Conservation (phyloP, 106 monocot species). For the Iris macrosiphon region DNA sequence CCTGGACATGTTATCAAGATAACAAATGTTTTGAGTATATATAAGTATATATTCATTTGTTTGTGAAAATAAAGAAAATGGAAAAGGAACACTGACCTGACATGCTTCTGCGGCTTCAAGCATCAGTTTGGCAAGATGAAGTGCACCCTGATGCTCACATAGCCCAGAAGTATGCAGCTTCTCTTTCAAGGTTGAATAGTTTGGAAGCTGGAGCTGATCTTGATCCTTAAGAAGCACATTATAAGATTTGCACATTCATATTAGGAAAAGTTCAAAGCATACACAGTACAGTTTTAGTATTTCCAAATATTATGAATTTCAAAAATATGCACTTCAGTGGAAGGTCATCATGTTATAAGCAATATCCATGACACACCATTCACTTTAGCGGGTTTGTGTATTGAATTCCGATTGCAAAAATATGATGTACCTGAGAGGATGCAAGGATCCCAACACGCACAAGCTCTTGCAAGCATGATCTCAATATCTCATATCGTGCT, state of each 20-base stretch:
- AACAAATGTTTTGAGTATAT: not conserved
- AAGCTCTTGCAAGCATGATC: constrained; percentile 88
- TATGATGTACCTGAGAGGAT: constrained; percentile 39
- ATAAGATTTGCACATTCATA: too few species aligned
- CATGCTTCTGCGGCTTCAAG: constrained; percentile 79
- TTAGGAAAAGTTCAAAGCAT: too few species aligned
- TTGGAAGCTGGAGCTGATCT: constrained; percentile 28
- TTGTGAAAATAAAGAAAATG: not conserved
- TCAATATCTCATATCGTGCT: constrained; percentile 88
- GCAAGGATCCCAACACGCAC: constrained; percentile 53
- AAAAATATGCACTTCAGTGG: too few species aligned
- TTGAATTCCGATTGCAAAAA: not conserved
- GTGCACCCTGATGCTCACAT: constrained; percentile 13
- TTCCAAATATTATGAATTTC: too few species aligned
- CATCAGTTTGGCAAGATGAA: constrained; percentile 37
- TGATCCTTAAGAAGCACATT: constrained; percentile 30
- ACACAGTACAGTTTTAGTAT: too few species aligned
- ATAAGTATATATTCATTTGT: not conserved
- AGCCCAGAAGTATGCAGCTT: constrained; percentile 27
- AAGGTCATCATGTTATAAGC: too few species aligned
- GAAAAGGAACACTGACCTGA: constrained; percentile 34
- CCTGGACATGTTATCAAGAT: constrained; percentile 26
- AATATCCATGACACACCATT: too few species aligned
- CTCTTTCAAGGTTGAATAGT: constrained; percentile 56
- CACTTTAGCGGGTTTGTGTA: not conserved